Percentiles rank a stretch among this genome's conserved stretches.
Conservation (phyloP, 2,329 filamentous ascomycete genomes). For the Fusarium pseudograminearum region DNA sequence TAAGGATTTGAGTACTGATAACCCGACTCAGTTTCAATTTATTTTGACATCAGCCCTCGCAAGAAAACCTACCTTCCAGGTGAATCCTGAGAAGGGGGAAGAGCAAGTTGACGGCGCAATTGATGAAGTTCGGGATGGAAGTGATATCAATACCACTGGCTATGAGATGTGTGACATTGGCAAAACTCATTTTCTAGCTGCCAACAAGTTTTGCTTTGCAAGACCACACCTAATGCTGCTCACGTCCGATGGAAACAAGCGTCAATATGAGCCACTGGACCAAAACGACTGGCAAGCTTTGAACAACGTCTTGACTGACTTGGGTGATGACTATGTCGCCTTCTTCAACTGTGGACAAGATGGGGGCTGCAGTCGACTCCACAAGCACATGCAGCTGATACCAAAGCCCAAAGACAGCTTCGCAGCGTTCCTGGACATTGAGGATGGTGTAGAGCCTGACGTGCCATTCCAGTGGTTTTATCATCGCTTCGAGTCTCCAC, state of each 20-base stretch:
- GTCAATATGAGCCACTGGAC: not conserved
- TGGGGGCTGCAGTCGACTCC: slow-evolving; percentile 8
- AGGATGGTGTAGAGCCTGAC: rapidly evolving
- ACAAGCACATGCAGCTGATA: slow-evolving; percentile 14
- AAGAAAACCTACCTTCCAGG: not conserved
- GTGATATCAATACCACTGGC: not conserved
- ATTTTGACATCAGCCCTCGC: not conserved
- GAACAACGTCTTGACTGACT: not conserved
- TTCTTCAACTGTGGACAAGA: slow-evolving; percentile 11
- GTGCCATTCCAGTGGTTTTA: not conserved
- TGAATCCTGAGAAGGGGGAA: rapidly evolving
- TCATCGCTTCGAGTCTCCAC: not conserved
- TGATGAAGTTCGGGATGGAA: not conserved
- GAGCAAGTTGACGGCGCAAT: rapidly evolving
- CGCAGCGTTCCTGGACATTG: not conserved
- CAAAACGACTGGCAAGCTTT: not conserved
- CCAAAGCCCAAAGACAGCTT: not conserved
- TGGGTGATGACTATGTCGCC: not conserved
- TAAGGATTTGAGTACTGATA: not conserved
- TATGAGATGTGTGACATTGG: not conserved
- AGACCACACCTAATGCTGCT: slow-evolving; percentile 4
- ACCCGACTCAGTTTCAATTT: not conserved
- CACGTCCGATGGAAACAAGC: not conserved
- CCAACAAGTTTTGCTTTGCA: slow-evolving; percentile 12
- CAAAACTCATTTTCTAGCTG: not conserved